phyloP scores from a whole-genome alignment of 768 basidiomycete species.

The Rhodotorula graminis region DNA sequence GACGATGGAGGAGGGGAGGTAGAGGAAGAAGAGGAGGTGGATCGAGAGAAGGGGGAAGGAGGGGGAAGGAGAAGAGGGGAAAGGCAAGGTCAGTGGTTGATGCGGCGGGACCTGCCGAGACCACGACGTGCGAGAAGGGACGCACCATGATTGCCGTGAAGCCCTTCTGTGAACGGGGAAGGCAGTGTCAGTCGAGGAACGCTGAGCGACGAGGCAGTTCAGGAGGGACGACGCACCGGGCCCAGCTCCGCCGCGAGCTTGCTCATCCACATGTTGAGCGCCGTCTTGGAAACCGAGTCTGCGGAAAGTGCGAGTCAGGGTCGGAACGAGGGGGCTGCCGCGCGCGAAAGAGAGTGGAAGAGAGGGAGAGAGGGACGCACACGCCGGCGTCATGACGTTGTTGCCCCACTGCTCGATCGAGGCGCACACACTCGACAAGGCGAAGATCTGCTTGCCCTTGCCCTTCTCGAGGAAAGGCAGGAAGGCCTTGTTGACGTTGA shows the following conservation, averaged over 20 bases:
- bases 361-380: background rate
- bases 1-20: too few relatives aligned
- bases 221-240: background rate
- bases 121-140: too few relatives aligned
- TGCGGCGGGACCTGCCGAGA: too few relatives aligned
- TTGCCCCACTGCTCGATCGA: slow-evolving; percentile 4
- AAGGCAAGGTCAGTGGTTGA: too few relatives aligned
- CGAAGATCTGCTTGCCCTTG: slow-evolving; percentile 19
- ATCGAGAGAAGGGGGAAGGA: too few relatives aligned
- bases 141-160: slow-evolving; percentile 19
- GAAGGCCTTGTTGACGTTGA: slow-evolving; percentile 49
- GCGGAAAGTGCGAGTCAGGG: too few relatives aligned
- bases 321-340: rapidly evolving
- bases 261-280: slow-evolving; percentile 30
- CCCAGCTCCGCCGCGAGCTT: slow-evolving; percentile 28
- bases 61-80: too few relatives aligned
- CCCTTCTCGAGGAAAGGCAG: slow-evolving; percentile 48
- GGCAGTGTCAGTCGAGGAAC: background rate
- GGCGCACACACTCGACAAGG: slow-evolving; percentile 1
- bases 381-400: background rate
- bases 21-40: too few relatives aligned
- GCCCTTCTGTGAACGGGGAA: background rate
- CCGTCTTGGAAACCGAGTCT: slow-evolving; percentile 32
- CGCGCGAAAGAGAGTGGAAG: background rate
- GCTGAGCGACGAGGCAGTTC: background rate